Evolutionary conservation across 2,329 filamentous ascomycete genomes (phyloP).

Genomic region (Neoarthrinium moseri): DNA sequence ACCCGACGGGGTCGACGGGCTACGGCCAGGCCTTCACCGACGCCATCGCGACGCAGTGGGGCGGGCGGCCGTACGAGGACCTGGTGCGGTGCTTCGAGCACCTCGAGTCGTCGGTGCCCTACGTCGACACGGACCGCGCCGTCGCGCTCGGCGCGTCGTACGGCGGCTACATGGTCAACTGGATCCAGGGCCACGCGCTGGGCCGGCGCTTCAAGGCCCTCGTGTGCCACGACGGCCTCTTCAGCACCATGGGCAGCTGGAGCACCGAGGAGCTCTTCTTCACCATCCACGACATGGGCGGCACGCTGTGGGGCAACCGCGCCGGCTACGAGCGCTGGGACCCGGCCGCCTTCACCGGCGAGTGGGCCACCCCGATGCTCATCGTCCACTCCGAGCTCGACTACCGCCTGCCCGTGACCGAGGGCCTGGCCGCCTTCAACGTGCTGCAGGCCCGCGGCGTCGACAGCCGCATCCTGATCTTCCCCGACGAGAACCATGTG

Average conservation of each 20-base stretch:
- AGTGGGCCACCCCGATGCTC: conserved; percentile 86
- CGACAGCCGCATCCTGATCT: conserved; percentile 75
- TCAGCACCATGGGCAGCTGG: conserved; percentile 67
- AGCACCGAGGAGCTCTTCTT: conserved; percentile 70
- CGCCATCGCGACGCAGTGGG: conserved; percentile 79
- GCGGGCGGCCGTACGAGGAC: conserved; percentile 80
- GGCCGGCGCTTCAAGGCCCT: conserved; percentile 84
- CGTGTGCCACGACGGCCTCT: conserved; percentile 86
- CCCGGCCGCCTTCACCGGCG: conserved; percentile 57
- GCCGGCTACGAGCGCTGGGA: conserved; percentile 69
- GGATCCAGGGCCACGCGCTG: conserved; percentile 85
- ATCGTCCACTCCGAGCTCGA: conserved; percentile 88
- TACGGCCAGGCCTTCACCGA: conserved; percentile 78
- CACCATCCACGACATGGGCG: conserved; percentile 65
- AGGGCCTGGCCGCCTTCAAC: conserved; percentile 84
- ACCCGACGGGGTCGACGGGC: conserved; percentile 79
- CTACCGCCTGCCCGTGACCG: conserved; percentile 81
- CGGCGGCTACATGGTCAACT: conserved; percentile 79
- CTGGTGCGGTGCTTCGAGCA: conserved; percentile 76
- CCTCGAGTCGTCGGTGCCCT: conserved; percentile 62
- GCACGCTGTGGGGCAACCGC: conserved; percentile 60
- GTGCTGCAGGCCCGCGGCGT: conserved; percentile 74
- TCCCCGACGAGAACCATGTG: conserved; percentile 71
- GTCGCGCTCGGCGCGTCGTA: conserved; percentile 76
- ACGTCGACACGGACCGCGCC: conserved; percentile 66